Evolutionary conservation across 2,329 filamentous ascomycete species (phyloP).

Genomic region (Grosmannia serpens): DNA sequence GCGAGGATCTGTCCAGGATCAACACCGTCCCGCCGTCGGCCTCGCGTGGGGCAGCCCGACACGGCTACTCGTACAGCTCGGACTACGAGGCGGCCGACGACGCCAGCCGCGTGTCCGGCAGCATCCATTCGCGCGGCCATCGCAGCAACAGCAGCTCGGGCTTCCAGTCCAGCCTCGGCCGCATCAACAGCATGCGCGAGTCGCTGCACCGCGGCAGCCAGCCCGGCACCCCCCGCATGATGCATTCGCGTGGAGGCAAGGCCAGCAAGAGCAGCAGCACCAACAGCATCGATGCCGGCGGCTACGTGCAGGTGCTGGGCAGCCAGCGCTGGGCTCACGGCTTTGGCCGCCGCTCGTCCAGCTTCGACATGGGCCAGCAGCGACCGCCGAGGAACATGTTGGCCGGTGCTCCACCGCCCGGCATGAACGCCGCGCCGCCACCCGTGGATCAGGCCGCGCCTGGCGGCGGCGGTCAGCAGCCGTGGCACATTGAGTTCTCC

Average conservation of each 20-base stretch:
- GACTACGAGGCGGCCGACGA: conserved; percentile 47
- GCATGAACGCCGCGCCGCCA: background rate
- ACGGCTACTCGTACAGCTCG: conserved; percentile 49
- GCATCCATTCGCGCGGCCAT: conserved; percentile 44
- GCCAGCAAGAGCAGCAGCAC: conserved; percentile 61
- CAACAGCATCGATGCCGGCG: conserved; percentile 54
- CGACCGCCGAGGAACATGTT: background rate
- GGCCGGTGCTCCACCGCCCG: background rate
- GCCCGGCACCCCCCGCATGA: conserved; percentile 28
- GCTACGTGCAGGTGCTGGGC: conserved; percentile 44
- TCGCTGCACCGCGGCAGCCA: conserved; percentile 23
- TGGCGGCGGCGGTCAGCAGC: conserved; percentile 3
- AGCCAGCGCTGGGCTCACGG: conserved; percentile 48
- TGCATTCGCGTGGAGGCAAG: conserved; percentile 47
- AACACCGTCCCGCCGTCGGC: conserved; percentile 3
- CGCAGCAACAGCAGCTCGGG: conserved; percentile 75
- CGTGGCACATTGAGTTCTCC: conserved; percentile 37
- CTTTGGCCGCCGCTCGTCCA: conserved; percentile 50
- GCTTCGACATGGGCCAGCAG: conserved; percentile 58
- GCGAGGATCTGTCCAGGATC: conserved; percentile 12
- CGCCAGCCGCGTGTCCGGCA: conserved; percentile 39
- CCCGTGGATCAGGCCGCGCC: background rate
- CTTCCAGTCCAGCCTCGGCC: conserved; percentile 46
- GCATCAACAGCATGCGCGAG: conserved; percentile 53
- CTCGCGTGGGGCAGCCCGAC: conserved; percentile 18